Base-by-base conservation (phyloP, 1,284 basidiomycete genomes). In the Ustilago nuda region DNA sequence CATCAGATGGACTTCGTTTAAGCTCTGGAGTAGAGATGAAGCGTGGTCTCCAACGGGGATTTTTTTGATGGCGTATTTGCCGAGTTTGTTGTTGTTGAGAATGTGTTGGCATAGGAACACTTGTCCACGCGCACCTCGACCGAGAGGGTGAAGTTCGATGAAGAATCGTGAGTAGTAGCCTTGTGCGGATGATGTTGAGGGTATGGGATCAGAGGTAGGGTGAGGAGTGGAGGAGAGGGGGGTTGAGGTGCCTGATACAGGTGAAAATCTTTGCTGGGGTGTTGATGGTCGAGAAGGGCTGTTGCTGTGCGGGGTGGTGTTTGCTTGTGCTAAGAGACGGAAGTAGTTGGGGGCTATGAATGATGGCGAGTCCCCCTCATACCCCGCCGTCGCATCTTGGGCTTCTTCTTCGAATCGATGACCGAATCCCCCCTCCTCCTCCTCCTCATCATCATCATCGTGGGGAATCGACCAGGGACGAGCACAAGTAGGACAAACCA, bases 111-210 rank as follows among this genome's bases (percentile, higher is more conserved):
- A 95, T 5, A 95, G 87, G 84, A 89, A 96, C 0, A 98, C 95
- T 37, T 89, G 92, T 0, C 95, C 95, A 79, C 94, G 94, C 0
- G 94, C 94, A 48, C 95, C 95, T 90, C 95, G 94, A 0, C 95
- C 95, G 2, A 96, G 88, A 59, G 91, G 90, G 68, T 90, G 90
- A 73, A 95, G 93, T 81, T 95, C 94, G 72, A 92, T 90, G 82
- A 97, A 96, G 87, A 95, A 96, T 0, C 93, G 89, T 17, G 86
- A 83, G 71, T 88, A 89, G 73, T 89, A 89, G 7, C 88, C 88
- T 59, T 86, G 86, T 0, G 86, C 86, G 8, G 87, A 86, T 13
- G 66, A 61, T 8, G 58, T 43, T 13, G 57, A 54, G 12, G 60
- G 30, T 52, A 72, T 63, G 15, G 61, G 57, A 15, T 67, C 35